Base-by-base conservation (phyloP, 1,139 yeast genomes). In the Zygoascus meyerae region DNA sequence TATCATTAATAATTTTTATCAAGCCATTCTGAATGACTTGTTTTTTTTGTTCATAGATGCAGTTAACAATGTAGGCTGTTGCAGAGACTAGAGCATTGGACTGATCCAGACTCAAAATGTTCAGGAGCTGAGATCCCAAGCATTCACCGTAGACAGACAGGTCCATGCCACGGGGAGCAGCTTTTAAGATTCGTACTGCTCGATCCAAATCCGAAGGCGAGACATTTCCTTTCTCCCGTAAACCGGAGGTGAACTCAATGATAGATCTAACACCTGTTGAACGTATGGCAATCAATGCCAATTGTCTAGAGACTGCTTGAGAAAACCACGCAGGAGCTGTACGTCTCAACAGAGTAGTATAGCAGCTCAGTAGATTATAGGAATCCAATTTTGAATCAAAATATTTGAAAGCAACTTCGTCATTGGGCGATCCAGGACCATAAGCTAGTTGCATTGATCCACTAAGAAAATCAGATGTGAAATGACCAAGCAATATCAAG, bases 221-320 rank as follows among this genome's bases (percentile, higher is more conserved):
- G 6, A 87, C 68, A 28, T 81, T 81, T 46, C 83, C 94, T 48
- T 74, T 74, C 39, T 86, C 95, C 51, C 95, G 69, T 34, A 85
- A 68, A 0, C 95, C 95, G 12, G 86, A 71, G 0, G 85, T 73
- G 54, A 84, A 81, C 63, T 92, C 97, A 32, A 89, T 73, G 44
- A 90, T 65, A 1, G 87, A 72, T 32, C 76, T 66, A 1, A 90
- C 75, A 0, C 97, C 97, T 58, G 85, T 82, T 1, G 74, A 67
- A 42, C 71, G 63, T 21, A 77, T 63, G 1, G 86, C 85, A 28
- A 86, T 66, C 4, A 64, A 53, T 1, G 83, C 77, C 4, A 90
- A 43, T 50, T 60, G 54, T 69, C 77, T 59, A 66, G 79, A 53
- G 53, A 73, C 44, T 3, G 54, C 44, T 2, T 48, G 48, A 10